phyloP scores from a whole-genome alignment of 2,329 filamentous ascomycete species.

The Trichoderma sp. region DNA sequence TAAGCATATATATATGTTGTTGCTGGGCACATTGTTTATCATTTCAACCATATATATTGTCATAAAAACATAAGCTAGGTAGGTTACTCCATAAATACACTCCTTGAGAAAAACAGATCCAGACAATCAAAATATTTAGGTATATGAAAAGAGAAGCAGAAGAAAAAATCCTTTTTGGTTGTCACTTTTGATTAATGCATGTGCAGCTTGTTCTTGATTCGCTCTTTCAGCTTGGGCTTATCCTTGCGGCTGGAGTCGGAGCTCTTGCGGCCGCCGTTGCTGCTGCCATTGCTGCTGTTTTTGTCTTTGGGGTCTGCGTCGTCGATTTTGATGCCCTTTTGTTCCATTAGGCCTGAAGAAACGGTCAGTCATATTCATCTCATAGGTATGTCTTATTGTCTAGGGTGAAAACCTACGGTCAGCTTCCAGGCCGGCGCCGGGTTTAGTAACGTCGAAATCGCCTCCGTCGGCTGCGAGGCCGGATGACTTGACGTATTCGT shows the following conservation, averaged over 20 bases:
- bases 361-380: not conserved
- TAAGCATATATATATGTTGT: not conserved
- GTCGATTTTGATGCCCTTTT: slow-evolving; percentile 39
- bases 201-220: slow-evolving; percentile 73
- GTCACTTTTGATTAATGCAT: slow-evolving; percentile 40
- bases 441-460: slow-evolving; percentile 66
- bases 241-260: slow-evolving; percentile 34
- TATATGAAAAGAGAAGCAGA: not conserved
- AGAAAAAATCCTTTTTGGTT: not conserved
- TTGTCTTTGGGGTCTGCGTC: slow-evolving; percentile 3
- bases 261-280: not conserved
- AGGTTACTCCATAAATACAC: not conserved
- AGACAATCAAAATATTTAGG: not conserved
- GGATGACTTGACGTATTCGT: slow-evolving; percentile 60
- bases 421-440: slow-evolving; percentile 68
- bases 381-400: too few species aligned
- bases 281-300: not conserved
- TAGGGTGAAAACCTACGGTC: slow-evolving; percentile 55
- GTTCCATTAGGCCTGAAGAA: slow-evolving; percentile 40
- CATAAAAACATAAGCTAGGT: not conserved
- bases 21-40: not conserved
- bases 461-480: slow-evolving; percentile 68
- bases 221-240: slow-evolving; percentile 61
- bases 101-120: not conserved
- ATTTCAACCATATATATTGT: not conserved